These are phyloP conservation scores for Diaporthe amygdali DNA, from an alignment of 2,329 filamentous ascomycete genomes.

Conservation along the genomic window DNA sequence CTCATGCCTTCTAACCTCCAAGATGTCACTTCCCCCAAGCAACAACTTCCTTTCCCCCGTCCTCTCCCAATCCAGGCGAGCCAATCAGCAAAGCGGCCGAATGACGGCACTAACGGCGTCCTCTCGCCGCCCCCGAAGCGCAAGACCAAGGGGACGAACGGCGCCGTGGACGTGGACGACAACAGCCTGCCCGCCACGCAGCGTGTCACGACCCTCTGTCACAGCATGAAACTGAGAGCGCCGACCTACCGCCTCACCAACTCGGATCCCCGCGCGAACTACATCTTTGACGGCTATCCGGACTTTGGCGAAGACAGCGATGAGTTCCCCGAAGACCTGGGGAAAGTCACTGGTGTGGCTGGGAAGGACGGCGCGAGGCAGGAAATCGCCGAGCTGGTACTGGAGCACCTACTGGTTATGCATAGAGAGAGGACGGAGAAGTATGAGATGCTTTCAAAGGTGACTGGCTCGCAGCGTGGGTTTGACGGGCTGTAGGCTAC, in stretches of 20 bases:
- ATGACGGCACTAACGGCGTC: background rate
- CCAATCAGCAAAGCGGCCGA: background rate
- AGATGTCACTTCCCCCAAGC: constrained; percentile 27
- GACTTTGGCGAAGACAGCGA: constrained; percentile 37
- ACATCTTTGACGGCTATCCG: constrained; percentile 43
- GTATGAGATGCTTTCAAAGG: constrained; percentile 22
- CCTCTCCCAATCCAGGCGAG: background rate
- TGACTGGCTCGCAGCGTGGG: background rate
- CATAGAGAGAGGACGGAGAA: constrained; percentile 29
- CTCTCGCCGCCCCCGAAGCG: constrained; percentile 9
- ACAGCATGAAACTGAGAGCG: constrained; percentile 35
- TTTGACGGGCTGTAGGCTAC: background rate
- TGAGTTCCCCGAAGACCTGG: constrained; percentile 36
- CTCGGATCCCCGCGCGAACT: constrained; percentile 30
- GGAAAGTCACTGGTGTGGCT: constrained; percentile 38
- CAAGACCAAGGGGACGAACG: background rate
- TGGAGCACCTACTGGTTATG: constrained; percentile 40
- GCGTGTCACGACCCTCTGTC: constrained; percentile 40
- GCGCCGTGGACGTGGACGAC: constrained; percentile 16
- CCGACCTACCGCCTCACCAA: constrained; percentile 38
- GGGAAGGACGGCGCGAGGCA: constrained; percentile 42
- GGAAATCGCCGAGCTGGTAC: constrained; percentile 44
- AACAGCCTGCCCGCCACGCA: constrained; percentile 25
- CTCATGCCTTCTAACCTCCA: constrained; percentile 34
- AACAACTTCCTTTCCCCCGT: background rate